Conservation (phyloP, 1,284 basidiomycete genomes). For the Coriolopsis trogii region DNA sequence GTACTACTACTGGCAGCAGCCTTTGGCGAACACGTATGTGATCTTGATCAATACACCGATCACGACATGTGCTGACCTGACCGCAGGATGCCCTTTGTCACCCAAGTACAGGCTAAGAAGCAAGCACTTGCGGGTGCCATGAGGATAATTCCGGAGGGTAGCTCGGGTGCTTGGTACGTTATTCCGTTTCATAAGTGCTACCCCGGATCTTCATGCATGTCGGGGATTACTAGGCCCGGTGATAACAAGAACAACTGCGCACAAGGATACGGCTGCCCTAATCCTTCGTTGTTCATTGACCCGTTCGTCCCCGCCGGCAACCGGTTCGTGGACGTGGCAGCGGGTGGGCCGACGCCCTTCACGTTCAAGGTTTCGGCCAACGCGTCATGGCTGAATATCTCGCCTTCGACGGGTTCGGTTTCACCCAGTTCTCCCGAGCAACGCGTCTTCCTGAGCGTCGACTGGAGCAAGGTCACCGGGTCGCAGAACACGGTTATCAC, state of each 20-base stretch:
- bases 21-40: conserved; percentile 59
- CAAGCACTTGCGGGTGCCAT: conserved; percentile 61
- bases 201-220: no score
- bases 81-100: conserved; percentile 56
- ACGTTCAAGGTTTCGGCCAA: conserved; percentile 55
- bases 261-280: conserved; percentile 51
- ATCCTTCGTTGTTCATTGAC: conserved; percentile 54
- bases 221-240: no score
- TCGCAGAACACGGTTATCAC: conserved; percentile 46
- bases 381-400: conserved; percentile 56
- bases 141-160: conserved; percentile 64
- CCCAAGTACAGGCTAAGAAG: conserved; percentile 58
- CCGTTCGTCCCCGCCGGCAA: conserved; percentile 54
- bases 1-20: conserved; percentile 75
- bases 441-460: conserved; percentile 58
- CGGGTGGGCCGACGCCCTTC: conserved; percentile 63
- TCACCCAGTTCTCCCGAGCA: conserved; percentile 52
- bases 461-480: conserved; percentile 60
- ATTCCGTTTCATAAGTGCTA: no score
- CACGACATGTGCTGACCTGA: neutral
- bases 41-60: neutral
- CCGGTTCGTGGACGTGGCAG: conserved; percentile 62
- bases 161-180: conserved; percentile 57
- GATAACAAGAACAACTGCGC: conserved; percentile 61
- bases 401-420: conserved; percentile 50